Evolutionary conservation across 345 rosid species (phyloP), one percentile per base, ranked within the genome.

Genomic region (Brassica carinata): DNA sequence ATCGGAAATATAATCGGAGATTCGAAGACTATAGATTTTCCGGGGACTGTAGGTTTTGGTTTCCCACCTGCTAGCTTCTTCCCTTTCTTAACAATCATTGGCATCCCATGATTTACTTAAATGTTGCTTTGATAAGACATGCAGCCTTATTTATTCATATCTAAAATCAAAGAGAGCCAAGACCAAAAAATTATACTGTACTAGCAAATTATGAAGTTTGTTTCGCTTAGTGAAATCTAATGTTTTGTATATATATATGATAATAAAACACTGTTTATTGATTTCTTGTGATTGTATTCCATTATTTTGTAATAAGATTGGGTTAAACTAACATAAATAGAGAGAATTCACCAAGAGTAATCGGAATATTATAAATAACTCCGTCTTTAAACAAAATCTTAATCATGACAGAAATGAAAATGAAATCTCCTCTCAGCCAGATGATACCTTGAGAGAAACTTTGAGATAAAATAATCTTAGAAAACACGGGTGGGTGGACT

Each of bases 401-500:
- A 23, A 59, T 73, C 74, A 69, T 63, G 48, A 74, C 75, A 62
- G 7, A 36, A 62, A 45, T 48, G 40, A 72, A 67, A 57, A 66
- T 8, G 2, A 73, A 73, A 13, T 45, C 43, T 79, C 73, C 29
- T 66, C 27, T 26, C 11, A 10, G 13, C 23, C 55, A 9, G 31
- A 65, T 75, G 68, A 38, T 43, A 70, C 67, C 73, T 68, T 64
- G 19, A 5, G 43, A 51, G 13, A 23, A 65, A 19, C 48, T 31
- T 23, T 63, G 67, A 5, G 61, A 59, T 26, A 23, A 17, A 15
- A 53, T 0, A 55, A 30, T 3, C 84, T 85, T 57, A 90, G 82
- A 90, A 90, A 71, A 90, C 38, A 17, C 94, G 81, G 82, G 87
- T 85, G 2, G 93, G 87, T 38, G 88, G 85, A 5, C 96, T 88